phyloP scores from a whole-genome alignment of 1,139 yeast species.

The Scheffersomyces cryptocercus region DNA sequence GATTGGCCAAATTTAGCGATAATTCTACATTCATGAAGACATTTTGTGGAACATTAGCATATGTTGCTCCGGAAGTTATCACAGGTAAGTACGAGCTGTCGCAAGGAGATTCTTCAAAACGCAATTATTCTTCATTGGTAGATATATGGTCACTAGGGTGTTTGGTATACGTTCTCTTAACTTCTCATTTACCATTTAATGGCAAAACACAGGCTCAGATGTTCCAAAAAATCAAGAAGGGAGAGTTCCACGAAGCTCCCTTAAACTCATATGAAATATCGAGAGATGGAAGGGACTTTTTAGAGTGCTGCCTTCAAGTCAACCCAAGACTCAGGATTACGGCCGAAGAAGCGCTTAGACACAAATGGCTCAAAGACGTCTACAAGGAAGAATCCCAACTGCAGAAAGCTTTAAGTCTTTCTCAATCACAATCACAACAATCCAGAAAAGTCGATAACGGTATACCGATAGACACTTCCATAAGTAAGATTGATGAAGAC shows the following conservation, averaged over 20 bases:
- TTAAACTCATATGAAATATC: slow-evolving; percentile 68
- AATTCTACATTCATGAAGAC: slow-evolving; percentile 81
- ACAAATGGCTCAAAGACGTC: slow-evolving; percentile 57
- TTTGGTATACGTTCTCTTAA: slow-evolving; percentile 80
- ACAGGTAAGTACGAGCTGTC: slow-evolving; percentile 59
- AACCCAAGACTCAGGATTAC: slow-evolving; percentile 71
- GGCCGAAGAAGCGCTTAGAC: slow-evolving; percentile 70
- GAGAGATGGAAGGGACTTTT: slow-evolving; percentile 64
- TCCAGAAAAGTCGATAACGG: slow-evolving; percentile 53
- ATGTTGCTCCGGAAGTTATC: slow-evolving; percentile 92
- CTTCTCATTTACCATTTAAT: slow-evolving; percentile 92
- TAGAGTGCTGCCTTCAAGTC: slow-evolving; percentile 67
- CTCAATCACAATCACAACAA: slow-evolving; percentile 73
- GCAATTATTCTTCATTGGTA: slow-evolving; percentile 78
- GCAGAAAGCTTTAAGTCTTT: slow-evolving; percentile 54
- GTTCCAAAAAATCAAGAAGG: slow-evolving; percentile 71
- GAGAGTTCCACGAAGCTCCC: slow-evolving; percentile 81
- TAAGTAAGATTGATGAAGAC: slow-evolving; percentile 47
- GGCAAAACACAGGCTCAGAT: slow-evolving; percentile 88
- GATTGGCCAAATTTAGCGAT: slow-evolving; percentile 79
- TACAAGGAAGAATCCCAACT: slow-evolving; percentile 33
- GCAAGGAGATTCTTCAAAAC: slow-evolving; percentile 19
- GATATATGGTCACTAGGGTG: slow-evolving; percentile 96
- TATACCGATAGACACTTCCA: slow-evolving; percentile 36
- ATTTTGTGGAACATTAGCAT: slow-evolving; percentile 87